Evolutionary conservation across 2,329 filamentous ascomycete genomes (phyloP), one percentile per base, ranked within the genome.

Genomic region (Exophiala bonariae): DNA sequence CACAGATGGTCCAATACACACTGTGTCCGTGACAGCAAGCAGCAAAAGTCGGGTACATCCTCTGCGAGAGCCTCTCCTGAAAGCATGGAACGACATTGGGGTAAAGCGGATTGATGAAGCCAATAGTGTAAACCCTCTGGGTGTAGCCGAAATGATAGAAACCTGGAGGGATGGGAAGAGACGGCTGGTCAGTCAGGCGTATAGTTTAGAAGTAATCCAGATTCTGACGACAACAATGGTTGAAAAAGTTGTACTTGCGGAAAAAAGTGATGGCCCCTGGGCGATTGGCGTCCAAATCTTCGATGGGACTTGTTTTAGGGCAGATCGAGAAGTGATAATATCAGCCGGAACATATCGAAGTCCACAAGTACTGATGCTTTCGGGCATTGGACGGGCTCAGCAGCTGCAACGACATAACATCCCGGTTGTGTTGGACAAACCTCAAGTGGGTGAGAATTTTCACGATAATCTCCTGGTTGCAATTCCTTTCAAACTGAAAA

Each of bases 351-450:
- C 79, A 1, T 85, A 79, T 64, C 82, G 85, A 64, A 77, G n/a
- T 77, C 2, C 81, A 82, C 82, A 86, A 62, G 65, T 87, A 2
- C 76, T 87, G 10, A 79, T 83, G 66, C 74, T 85, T 2, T 79
- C 73, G 43, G 83, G 83, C 14, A 73, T 86, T 23, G 83, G 83
- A 0, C 80, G 81, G 0, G 59, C 64, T 9, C 61, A 66, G 0
- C 75, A 82, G 52, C 73, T 87, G 6, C 52, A 71, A 18, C 67
- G 69, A 42, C 73, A 78, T 57, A 66, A 69, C 13, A 84, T 86
- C 52, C 59, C 70, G 1, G 65, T 78, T 1, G 55, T 82, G 14
- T 68, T 75, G 3, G 72, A 85, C 51, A 76, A 80, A 0, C 76
- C 78, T 1, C 79, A 82, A 34, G 81, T 87, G 2, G 83, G 83